Base-by-base conservation (phyloP, 2,329 filamentous ascomycete species). In the Talaromyces rugulosus region DNA sequence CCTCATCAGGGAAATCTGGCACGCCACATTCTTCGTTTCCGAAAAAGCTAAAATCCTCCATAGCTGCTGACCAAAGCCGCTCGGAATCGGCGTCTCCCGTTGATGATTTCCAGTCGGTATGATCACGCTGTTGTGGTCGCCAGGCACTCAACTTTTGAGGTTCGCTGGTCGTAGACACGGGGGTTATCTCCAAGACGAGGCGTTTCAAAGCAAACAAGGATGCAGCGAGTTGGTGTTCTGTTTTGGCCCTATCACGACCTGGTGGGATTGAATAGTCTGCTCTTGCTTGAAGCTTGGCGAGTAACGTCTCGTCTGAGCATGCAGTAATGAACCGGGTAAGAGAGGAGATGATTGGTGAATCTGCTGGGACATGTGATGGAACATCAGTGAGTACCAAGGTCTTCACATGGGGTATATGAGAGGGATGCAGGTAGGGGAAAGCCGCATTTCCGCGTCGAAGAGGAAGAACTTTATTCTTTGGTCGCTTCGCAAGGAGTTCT, bases 41-140 rank as follows among this genome's bases (percentile, higher is more conserved):
- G 62, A 88, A 88, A 71, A 86, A 86, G 31, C 82, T 85, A 64
- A 87, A 88, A 67, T 88, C 85, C 58, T 82, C 77, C 61, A 80
- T 77, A 3, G 85, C 83, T 8, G 85, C 85, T 56, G 80, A 77
- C 85, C 85, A 87, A 11, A 87, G 77, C 4, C 80, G 79, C 68
- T 87, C 85, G 4, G 81, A 83, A 66, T 88, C 85, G 8, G 76
- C 73, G 65, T 87, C 85, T 54, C 85, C 83, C 0, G 84, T 87
- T 33, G 82, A 82, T 6, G 84, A 86, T 64, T 80, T 82, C 6
- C 77, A 80, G 8, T 74, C 74, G 52, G 77, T 77, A 36, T 60
- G 36, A 44, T 78, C 76, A 71, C 80, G 81, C 18, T 75, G 79
- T 2, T 79, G 68, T 8, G 75, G 70, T 64, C 73, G 75, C 78